Percentiles rank a stretch among this genome's conserved stretches.
Conservation (phyloP, 2,329 filamentous ascomycete species). For the Epichloe amarillans region DNA sequence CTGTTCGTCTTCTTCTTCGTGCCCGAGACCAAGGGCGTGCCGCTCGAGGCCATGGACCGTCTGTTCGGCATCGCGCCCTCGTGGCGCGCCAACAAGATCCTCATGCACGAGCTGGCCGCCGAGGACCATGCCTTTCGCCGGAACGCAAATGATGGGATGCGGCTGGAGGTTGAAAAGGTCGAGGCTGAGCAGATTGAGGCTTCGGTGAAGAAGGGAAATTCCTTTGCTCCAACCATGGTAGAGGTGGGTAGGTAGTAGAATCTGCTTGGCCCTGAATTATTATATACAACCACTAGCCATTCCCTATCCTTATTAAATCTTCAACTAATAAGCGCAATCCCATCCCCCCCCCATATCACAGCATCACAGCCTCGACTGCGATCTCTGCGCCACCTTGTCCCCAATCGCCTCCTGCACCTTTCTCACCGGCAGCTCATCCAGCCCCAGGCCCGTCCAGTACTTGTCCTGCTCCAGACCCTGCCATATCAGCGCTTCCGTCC, state of each 20-base stretch:
- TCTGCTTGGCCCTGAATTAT: too few species aligned
- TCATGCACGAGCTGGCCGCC: constrained; percentile 29
- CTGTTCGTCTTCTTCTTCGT: constrained; percentile 49
- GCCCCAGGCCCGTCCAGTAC: constrained; percentile 50
- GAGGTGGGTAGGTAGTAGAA: too few species aligned
- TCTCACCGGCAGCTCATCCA: constrained; percentile 45
- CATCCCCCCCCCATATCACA: too few species aligned
- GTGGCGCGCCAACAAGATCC: constrained; percentile 26
- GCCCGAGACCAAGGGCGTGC: constrained; percentile 53
- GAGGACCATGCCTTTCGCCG: constrained; percentile 23
- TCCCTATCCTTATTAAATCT: too few species aligned
- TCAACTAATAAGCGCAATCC: too few species aligned
- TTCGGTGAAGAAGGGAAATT: neutral
- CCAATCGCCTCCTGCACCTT: constrained; percentile 41
- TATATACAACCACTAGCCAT: too few species aligned
- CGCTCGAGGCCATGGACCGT: constrained; percentile 51
- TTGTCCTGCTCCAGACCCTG: constrained; percentile 58
- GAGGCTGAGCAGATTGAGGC: constrained; percentile 14
- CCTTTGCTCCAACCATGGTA: too few species aligned
- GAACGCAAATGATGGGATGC: constrained; percentile 14
- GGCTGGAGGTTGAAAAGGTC: constrained; percentile 17
- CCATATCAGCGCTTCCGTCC: constrained; percentile 65
- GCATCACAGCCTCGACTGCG: constrained; percentile 13
- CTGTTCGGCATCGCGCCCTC: constrained; percentile 40
- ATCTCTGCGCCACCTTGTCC: constrained; percentile 23